Percentiles rank a stretch among this genome's conserved stretches.
Evolutionary conservation across 768 basidiomycete genomes (phyloP).

Genomic region (Panaeolus papilionaceus): DNA sequence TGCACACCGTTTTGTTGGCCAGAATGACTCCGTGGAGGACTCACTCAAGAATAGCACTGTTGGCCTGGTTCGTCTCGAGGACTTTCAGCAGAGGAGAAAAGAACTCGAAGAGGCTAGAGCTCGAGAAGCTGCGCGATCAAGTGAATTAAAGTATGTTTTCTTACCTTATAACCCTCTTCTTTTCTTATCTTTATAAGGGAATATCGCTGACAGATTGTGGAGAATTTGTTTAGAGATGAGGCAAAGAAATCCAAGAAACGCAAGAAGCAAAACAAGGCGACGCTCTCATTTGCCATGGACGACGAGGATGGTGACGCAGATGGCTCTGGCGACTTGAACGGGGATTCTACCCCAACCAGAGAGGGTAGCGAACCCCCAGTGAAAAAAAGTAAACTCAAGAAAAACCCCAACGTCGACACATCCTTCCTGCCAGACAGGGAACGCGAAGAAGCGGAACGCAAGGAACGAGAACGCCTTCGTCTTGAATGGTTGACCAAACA

Average conservation of each 20-base stretch:
- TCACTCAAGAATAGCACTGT: slow-evolving; percentile 89
- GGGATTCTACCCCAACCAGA: slow-evolving; percentile 42
- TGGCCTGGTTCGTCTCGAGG: slow-evolving; percentile 89
- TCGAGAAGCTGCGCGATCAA: slow-evolving; percentile 84
- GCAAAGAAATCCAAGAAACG: slow-evolving; percentile 89
- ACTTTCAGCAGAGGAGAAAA: slow-evolving; percentile 88
- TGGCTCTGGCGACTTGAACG: slow-evolving; percentile 37
- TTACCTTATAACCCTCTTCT: slow-evolving; percentile 27
- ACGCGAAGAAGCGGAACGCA: slow-evolving; percentile 91
- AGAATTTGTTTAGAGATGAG: slow-evolving; percentile 88
- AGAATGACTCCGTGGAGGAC: slow-evolving; percentile 95
- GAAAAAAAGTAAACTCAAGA: slow-evolving; percentile 84
- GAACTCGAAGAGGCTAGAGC: slow-evolving; percentile 93
- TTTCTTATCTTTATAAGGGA: slow-evolving; percentile 28
- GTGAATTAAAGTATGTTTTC: slow-evolving; percentile 82
- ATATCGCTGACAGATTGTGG: slow-evolving; percentile 75
- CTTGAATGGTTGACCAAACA: slow-evolving; percentile 87
- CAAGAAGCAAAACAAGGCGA: slow-evolving; percentile 89
- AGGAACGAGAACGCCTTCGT: slow-evolving; percentile 86
- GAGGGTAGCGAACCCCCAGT: slow-evolving; percentile 52
- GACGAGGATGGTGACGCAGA: slow-evolving; percentile 70
- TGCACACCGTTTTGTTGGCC: slow-evolving; percentile 88
- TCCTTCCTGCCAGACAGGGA: slow-evolving; percentile 99
- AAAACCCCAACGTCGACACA: slow-evolving; percentile 97
- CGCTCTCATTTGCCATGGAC: slow-evolving; percentile 90